phyloP scores from a whole-genome alignment of 306 rosid genomes.

The Comarum palustre region DNA sequence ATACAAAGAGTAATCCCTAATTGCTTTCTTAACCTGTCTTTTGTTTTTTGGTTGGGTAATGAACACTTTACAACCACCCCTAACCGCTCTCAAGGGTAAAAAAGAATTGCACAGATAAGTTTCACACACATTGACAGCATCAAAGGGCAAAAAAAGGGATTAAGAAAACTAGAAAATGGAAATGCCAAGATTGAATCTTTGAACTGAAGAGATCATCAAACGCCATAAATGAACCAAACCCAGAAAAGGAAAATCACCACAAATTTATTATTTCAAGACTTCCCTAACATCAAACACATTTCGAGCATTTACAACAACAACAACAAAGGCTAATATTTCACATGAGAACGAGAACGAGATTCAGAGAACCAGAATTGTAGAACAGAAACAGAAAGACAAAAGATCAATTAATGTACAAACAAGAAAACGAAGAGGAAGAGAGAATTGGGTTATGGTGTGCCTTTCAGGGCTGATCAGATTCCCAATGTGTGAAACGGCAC shows the following conservation, averaged over 20 bases:
- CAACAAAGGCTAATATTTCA: background rate
- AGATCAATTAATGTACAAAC: background rate
- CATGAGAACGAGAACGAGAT: too few species aligned
- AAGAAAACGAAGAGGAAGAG: background rate
- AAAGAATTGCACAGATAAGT: background rate
- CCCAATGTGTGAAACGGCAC: background rate
- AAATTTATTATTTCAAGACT: background rate
- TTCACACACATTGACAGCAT: background rate
- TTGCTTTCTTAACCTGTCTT: background rate
- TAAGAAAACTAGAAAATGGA: background rate
- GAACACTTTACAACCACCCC: background rate
- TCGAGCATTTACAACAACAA: background rate
- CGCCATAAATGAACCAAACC: conserved; percentile 6
- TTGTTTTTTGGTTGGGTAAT: background rate
- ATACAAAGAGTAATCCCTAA: background rate
- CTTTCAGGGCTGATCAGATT: background rate
- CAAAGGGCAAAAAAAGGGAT: too few species aligned
- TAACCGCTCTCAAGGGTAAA: background rate
- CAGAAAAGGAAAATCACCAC: background rate
- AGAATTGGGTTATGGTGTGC: background rate
- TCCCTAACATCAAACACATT: background rate
- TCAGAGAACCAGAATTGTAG: background rate
- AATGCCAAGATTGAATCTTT: conserved; percentile 11
- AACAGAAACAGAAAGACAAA: background rate
- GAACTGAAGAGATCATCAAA: background rate